Conservation (phyloP, 345 rosid species). For the Eucalyptus shirleyi region DNA sequence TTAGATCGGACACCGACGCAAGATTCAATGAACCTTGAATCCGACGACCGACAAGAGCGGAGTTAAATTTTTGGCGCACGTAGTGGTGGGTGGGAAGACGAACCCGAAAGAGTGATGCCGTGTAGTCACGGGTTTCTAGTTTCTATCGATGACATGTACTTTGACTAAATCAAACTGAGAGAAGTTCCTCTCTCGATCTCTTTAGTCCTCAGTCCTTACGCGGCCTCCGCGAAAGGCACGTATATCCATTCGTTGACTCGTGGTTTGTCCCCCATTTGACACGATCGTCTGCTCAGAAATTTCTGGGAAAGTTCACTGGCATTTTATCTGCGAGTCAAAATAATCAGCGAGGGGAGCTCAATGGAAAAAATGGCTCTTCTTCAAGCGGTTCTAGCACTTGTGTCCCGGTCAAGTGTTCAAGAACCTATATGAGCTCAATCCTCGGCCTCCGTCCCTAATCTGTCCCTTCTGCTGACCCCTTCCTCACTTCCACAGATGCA, state of each 20-base stretch:
- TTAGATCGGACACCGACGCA: no score
- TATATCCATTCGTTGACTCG: neutral
- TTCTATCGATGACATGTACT: neutral
- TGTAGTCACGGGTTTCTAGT: neutral
- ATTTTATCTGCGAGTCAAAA: neutral
- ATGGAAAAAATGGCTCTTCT: neutral
- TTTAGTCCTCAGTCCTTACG: neutral
- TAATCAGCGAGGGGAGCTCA: neutral
- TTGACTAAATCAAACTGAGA: neutral
- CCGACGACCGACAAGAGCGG: neutral
- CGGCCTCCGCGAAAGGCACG: neutral
- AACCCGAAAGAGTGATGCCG: neutral
- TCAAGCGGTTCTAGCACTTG: neutral
- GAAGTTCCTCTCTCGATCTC: neutral
- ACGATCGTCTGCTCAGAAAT: neutral
- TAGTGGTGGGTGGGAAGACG: neutral
- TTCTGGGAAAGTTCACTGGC: neutral
- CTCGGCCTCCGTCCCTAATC: neutral
- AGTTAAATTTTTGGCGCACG: neutral
- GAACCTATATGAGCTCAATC: neutral
- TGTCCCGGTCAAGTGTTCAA: neutral
- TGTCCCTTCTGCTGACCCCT: neutral
- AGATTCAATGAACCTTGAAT: no score
- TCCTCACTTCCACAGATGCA: no score
- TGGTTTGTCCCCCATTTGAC: neutral